Percentiles rank a stretch among this genome's conserved stretches.
These are phyloP conservation scores for Musa balbisiana DNA, from an alignment of 202 grass and related monocot species.

Conservation along the genomic window DNA sequence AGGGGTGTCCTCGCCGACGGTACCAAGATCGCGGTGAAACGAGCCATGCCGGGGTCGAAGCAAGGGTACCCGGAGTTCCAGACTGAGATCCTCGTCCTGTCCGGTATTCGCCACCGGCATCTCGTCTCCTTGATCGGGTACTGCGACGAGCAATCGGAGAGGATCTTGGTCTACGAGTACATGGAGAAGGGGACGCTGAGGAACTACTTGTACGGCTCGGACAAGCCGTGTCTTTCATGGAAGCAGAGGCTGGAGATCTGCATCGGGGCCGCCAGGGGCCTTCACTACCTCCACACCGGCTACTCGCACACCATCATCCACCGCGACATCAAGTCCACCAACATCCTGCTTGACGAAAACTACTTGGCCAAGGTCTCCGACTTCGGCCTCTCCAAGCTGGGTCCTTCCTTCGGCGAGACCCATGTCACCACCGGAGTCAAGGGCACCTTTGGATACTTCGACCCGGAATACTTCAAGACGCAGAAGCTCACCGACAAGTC, in stretches of 20 bases:
- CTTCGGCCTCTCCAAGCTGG: slow-evolving; percentile 71
- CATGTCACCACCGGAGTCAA: slow-evolving; percentile 77
- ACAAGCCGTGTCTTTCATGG: slow-evolving; percentile 45
- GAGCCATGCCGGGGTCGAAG: slow-evolving; percentile 28
- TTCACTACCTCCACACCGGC: slow-evolving; percentile 76
- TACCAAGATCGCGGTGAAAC: slow-evolving; percentile 61
- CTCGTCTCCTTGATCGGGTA: slow-evolving; percentile 63
- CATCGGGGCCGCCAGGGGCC: slow-evolving; percentile 59
- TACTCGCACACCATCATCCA: slow-evolving; percentile 58
- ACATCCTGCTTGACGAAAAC: slow-evolving; percentile 42
- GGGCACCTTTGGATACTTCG: slow-evolving; percentile 82
- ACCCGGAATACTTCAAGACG: slow-evolving; percentile 83
- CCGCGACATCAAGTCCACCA: slow-evolving; percentile 39
- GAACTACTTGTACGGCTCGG: slow-evolving; percentile 46
- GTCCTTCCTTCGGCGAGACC: slow-evolving; percentile 59
- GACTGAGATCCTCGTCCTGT: slow-evolving; percentile 67
- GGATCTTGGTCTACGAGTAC: slow-evolving; percentile 88
- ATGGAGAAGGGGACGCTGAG: slow-evolving; percentile 78
- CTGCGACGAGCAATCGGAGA: slow-evolving; percentile 61
- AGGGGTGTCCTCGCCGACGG: slow-evolving; percentile 43
- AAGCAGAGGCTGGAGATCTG: slow-evolving; percentile 77
- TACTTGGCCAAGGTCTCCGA: slow-evolving; percentile 65
- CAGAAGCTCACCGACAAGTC: slow-evolving; percentile 76
- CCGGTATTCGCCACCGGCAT: slow-evolving; percentile 72
- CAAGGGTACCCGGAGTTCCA: slow-evolving; percentile 72